Percentiles rank a stretch among this genome's conserved stretches.
These are phyloP conservation scores for Avena atlantica DNA, from an alignment of 176 grass and related monocot species.

Conservation along the genomic window DNA sequence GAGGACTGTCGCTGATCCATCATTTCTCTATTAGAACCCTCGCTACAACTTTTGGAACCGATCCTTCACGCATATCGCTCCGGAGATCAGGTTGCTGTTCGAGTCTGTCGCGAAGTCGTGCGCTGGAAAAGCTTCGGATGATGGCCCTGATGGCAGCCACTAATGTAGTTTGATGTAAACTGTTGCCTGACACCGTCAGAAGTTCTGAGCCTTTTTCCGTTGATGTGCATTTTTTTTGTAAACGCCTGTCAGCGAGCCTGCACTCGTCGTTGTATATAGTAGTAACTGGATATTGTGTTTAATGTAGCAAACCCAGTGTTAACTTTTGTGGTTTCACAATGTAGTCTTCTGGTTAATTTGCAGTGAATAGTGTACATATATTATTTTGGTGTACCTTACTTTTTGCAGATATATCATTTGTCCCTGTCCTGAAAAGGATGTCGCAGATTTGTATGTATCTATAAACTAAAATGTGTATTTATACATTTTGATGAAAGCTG, in stretches of 20 bases:
- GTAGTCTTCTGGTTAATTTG: background rate
- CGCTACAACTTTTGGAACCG: constrained; percentile 84
- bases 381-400: background rate
- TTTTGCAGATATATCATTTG: too few relatives aligned
- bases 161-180: constrained; percentile 30
- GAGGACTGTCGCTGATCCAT: background rate
- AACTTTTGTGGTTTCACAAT: background rate
- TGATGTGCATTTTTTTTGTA: background rate
- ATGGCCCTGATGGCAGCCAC: constrained; percentile 61
- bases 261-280: background rate
- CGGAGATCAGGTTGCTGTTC: constrained; percentile 75
- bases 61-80: constrained; percentile 61
- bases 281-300: background rate
- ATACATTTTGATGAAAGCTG: too few relatives aligned
- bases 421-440: too few relatives aligned
- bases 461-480: too few relatives aligned
- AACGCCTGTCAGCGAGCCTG: background rate
- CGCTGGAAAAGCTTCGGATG: constrained; percentile 60
- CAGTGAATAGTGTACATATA: constrained; percentile 5
- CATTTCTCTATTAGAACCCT: constrained; percentile 59
- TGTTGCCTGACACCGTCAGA: background rate
- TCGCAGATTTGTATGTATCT: too few relatives aligned
- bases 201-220: background rate
- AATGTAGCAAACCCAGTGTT: background rate
- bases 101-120: constrained; percentile 83